A percentile compares a stretch with the other conserved stretches of the same genome.
Evolutionary conservation across 805 yeast genomes (phyloP).

Genomic region (Suhomyces sp.): DNA sequence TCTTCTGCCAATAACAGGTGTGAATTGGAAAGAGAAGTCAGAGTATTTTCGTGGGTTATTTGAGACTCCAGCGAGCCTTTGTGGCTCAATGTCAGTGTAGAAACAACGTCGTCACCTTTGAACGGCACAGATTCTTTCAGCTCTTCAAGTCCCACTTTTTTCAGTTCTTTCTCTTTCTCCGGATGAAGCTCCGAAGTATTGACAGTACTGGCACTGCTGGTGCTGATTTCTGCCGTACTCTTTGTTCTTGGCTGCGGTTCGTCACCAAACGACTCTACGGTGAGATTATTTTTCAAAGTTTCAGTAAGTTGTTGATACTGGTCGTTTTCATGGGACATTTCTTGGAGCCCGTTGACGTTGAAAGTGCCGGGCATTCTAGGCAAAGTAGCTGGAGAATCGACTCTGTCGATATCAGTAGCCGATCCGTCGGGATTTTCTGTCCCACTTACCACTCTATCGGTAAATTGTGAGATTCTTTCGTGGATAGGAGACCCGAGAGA

Average conservation of each 20-base stretch:
- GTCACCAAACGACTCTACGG: slow-evolving; percentile 4
- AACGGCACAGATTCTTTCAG: not conserved
- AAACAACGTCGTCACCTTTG: not conserved
- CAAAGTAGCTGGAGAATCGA: slow-evolving; percentile 5
- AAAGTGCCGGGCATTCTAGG: slow-evolving; percentile 48
- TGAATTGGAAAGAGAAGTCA: not conserved
- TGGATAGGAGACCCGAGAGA: slow-evolving; percentile 13
- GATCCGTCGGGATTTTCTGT: slow-evolving; percentile 2
- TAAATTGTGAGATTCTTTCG: slow-evolving; percentile 10
- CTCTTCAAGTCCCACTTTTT: not conserved
- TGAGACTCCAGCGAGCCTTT: slow-evolving; percentile 1
- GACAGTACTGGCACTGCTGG: not conserved
- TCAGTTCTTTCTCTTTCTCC: not conserved
- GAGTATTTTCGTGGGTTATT: not conserved
- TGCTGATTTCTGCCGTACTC: not conserved
- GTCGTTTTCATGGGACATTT: slow-evolving; percentile 1
- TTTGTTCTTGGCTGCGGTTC: not conserved
- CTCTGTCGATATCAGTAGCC: not conserved
- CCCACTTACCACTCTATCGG: slow-evolving; percentile 8
- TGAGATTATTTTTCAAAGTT: slow-evolving; percentile 5
- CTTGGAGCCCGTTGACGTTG: slow-evolving; percentile 45
- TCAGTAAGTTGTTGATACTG: slow-evolving; percentile 11
- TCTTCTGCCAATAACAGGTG: not conserved
- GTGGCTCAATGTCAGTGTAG: not conserved
- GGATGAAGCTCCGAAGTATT: slow-evolving; percentile 1